Evolutionary conservation across 371 early-diverging fungal species (phyloP), one percentile per base, ranked within the genome.

Genomic region (Scutellospora calospora): DNA sequence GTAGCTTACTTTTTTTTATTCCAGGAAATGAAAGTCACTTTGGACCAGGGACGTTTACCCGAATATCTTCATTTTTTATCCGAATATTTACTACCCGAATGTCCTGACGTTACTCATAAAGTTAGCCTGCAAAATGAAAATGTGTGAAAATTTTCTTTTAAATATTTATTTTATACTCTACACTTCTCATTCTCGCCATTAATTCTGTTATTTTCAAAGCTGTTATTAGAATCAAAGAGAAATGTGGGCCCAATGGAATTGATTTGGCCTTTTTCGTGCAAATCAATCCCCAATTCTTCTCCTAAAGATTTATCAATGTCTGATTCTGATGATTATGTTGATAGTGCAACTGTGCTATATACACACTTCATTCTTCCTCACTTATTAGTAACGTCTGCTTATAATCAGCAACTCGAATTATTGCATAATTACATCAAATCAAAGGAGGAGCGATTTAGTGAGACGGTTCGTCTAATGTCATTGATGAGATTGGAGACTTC

Each of bases 311-410:
- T 22, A 0, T 31, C 72, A 72, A 52, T 52, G 27, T 31, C 31
- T 29, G 18, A 62, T 62, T 62, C 63, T 33, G 60, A 25, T 1
- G 11, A 59, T 5, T 31, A 25, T 9, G 1, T 77, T 22, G 77
- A 77, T 63, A 49, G 63, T 20, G 38, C 31, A 16, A 41, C 77
- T 6, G 54, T 77, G 16, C n/a, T 77, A 63, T 77, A 77, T 63
- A 38, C n/a, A 29, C 77, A 77, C 63, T 62, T 62, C 16, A 49
- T 77, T 49, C 54, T 77, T 35, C 77, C 77, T 29, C 60, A 77
- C 20, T 20, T 55, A 20, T 54, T 77, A 31, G 14, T 77, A 2
- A 49, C 54, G 1, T 22, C 27, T 77, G 62, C 77, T 35, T 77
- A 45, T 60, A 62, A 49, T 63, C 22, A 77, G 45, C 77, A 62